Evolutionary conservation across 805 yeast genomes (phyloP).

Genomic region (Candida corydali): DNA sequence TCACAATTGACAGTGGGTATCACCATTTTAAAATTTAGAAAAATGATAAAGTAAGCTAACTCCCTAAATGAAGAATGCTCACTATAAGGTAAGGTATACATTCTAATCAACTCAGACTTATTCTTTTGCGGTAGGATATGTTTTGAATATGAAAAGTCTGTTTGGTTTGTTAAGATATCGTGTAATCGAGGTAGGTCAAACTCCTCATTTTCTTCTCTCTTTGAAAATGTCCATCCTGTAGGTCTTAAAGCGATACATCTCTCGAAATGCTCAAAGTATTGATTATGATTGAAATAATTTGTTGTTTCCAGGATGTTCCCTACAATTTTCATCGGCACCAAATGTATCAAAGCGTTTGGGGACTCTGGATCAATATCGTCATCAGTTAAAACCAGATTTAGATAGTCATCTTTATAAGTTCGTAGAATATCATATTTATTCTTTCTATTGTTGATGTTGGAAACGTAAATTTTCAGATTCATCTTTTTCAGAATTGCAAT

Average conservation of each 20-base stretch:
- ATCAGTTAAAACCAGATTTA: slow-evolving; percentile 23
- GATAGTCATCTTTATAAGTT: slow-evolving; percentile 43
- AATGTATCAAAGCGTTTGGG: slow-evolving; percentile 55
- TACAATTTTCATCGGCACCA: slow-evolving; percentile 63
- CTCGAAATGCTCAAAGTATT: slow-evolving; percentile 45
- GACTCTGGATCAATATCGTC: slow-evolving; percentile 21
- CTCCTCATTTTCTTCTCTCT: slow-evolving; percentile 10
- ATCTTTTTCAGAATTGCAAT: slow-evolving; percentile 53
- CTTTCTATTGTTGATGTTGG: slow-evolving; percentile 41
- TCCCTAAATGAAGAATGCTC: slow-evolving; percentile 93
- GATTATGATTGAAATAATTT: slow-evolving; percentile 45
- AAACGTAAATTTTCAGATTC: slow-evolving; percentile 52
- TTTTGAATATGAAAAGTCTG: slow-evolving; percentile 19
- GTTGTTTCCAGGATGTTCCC: slow-evolving; percentile 43
- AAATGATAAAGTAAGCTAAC: slow-evolving; percentile 58
- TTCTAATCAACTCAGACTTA: slow-evolving; percentile 27
- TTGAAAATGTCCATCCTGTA: slow-evolving; percentile 80
- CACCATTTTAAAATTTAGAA: slow-evolving; percentile 46
- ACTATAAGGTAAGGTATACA: slow-evolving; percentile 77
- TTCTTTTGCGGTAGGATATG: slow-evolving; percentile 23
- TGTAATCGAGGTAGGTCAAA: background rate
- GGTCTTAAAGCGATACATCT: slow-evolving; percentile 74
- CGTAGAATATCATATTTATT: slow-evolving; percentile 39
- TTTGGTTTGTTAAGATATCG: slow-evolving; percentile 13
- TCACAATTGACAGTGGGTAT: slow-evolving; percentile 75